Evolutionary conservation across 1,284 basidiomycete species (phyloP), one percentile per base, ranked within the genome.

Genomic region (Phenoliferia sp.): DNA sequence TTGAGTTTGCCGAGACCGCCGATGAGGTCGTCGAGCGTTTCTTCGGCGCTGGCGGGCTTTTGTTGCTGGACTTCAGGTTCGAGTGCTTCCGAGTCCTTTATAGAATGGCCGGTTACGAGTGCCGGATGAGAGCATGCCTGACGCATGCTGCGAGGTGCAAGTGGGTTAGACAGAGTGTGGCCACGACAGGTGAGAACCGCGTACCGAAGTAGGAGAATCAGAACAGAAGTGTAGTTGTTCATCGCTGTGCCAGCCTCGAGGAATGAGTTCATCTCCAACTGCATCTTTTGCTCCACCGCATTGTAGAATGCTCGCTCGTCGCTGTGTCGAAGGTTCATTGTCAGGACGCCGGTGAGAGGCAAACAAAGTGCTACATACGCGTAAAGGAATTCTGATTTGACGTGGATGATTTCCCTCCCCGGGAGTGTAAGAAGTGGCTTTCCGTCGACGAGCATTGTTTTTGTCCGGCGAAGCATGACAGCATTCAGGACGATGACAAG

Each of bases 401-500:
- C 82, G 39, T 94, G 80, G 17, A 90, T 81, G 33, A 99, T 83
- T 1, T 79, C 84, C 7, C 93, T 86, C 32, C 83, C 84, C 0
- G 95, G 96, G 1, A 99, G 84, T 35, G 88, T 84, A 54, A 99
- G 83, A n/a, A 99, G 83, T 0, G 86, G 85, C 73, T 92, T 90
- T 19, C 95, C 95, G 73, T 95, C 90, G 68, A 82, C 77, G 22
- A 92, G 79, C 0, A 83, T 80, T 52, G 88, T 87, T 80, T 99
- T 99, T 3, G 86, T 89, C 1, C 95, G 86, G 7, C 95, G 85
- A 26, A 98, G 85, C 93, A 99, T 96, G 74, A 95, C 84, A 3
- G 89, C 85, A 73, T 89, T 87, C 6, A 98, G 82, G 2, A 98
- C 87, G 52, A 90, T 86, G 0, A 63, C 32, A 7, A 73, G 57